Base-by-base conservation (phyloP, 352 stramenopile species). In the Phytophthora pluvialis region DNA sequence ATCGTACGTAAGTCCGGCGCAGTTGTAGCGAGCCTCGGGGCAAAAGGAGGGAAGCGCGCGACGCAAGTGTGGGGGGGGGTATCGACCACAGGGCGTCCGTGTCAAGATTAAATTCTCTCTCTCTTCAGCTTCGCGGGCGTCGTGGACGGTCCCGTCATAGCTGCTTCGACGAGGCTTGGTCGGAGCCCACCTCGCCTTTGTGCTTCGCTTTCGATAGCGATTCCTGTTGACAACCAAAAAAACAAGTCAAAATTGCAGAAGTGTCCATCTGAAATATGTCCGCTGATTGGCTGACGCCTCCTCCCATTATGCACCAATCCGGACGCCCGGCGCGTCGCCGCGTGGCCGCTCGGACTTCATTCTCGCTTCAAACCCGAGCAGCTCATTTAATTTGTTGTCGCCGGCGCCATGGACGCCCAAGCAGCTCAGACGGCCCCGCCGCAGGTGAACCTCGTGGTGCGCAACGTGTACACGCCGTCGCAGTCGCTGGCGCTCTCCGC, bases 401-500 rank as follows among this genome's bases (percentile, higher is more conserved):
- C 31, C 32, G 5, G 39, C 26, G 13, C 62, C 48, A 80, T 80
- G 73, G 57, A 72, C 46, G 45, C 48, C n/a, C 16, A 40, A 6
- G 16, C 60, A 7, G 11, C 31, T 5, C 26, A 21, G 21, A 21
- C 21, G 21, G 21, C 65, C 1, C 13, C 39, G 31, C 42, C 44
- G 11, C 67, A 35, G 40, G 82, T 95, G 42, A 84, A 79, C 49
- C 81, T 95, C 56, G 49, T 89, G 28, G 82, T 95, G 38, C 90
- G 90, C 68, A 95, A 84, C 70, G 88, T 95, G 51, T 95, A 95
- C 73, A 76, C 72, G 28, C 81, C 75, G 6, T 43, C 68, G 11
- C 64, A 93, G 64, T 73, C 78, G 18, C 63, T 85, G 54, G 63
- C 79, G 46, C 83, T 95, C 28, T 50, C 72, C 2, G 60, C 83